Conservation (phyloP, 2,329 filamentous ascomycete species). For the Fusarium setosum region DNA sequence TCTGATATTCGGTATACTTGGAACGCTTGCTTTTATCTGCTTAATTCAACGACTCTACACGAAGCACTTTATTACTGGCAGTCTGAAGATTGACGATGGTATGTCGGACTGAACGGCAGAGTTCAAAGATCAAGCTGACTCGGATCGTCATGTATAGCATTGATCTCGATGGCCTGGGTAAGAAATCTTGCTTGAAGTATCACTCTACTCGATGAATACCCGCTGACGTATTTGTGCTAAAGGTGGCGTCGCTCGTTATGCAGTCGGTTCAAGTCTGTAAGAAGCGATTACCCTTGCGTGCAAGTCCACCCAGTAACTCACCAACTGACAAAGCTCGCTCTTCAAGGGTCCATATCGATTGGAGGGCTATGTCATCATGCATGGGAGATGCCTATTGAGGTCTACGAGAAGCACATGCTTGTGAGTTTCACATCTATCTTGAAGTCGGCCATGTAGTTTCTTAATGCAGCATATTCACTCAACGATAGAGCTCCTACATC, state of each 20-base stretch:
- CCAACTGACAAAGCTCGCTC: neutral
- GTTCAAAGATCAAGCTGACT: neutral
- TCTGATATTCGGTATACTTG: conserved; percentile 38
- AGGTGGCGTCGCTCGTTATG: conserved; percentile 36
- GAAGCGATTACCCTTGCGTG: neutral
- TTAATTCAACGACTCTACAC: conserved; percentile 45
- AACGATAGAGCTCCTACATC: conserved; percentile 40
- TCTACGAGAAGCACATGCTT: conserved; percentile 36
- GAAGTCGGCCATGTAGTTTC: too few relatives aligned
- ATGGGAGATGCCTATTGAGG: conserved; percentile 41
- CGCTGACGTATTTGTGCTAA: neutral
- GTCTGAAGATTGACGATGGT: conserved; percentile 34
- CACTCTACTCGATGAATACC: neutral
- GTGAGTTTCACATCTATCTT: neutral
- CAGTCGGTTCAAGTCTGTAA: conserved; percentile 40
- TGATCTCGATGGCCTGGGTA: conserved; percentile 29
- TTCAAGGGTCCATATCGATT: conserved; percentile 38
- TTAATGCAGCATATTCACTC: too few relatives aligned
- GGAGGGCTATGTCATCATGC: conserved; percentile 42
- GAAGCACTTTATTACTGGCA: conserved; percentile 33
- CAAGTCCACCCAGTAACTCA: neutral
- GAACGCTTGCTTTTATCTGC: conserved; percentile 24
- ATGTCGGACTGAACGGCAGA: neutral
- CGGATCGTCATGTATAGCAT: neutral
- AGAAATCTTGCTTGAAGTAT: neutral